phyloP scores from a whole-genome alignment of 179 eudicot genomes.

The Patellifolia procumbens region DNA sequence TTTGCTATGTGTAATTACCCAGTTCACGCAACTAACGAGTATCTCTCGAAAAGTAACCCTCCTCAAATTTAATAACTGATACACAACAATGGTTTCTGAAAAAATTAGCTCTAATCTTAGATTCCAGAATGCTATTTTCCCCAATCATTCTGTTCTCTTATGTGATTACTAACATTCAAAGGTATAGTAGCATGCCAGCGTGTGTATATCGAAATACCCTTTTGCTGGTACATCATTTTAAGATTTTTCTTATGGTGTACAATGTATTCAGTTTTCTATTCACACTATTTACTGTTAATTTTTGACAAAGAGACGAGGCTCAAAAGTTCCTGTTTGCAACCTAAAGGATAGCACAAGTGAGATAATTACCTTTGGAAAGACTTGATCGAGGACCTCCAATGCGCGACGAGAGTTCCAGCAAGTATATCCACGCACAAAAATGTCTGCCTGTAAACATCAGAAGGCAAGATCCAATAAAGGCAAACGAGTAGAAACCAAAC shows the following conservation, averaged over 20 bases:
- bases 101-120: background rate
- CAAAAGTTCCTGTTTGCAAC: background rate
- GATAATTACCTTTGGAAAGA: constrained; percentile 74
- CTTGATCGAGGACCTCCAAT: constrained; percentile 67
- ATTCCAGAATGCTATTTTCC: background rate
- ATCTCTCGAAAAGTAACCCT: background rate
- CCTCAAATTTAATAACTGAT: background rate
- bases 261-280: background rate
- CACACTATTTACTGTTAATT: background rate
- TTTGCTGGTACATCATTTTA: background rate
- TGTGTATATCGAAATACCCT: background rate
- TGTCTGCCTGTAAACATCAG: constrained; percentile 63
- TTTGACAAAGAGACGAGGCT: background rate
- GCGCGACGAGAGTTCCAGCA: constrained; percentile 95
- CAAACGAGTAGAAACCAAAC: background rate
- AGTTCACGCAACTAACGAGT: background rate
- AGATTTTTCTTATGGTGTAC: background rate
- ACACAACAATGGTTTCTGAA: background rate
- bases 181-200: background rate
- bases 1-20: background rate
- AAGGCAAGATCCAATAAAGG: constrained; percentile 14
- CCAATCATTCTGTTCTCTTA: background rate
- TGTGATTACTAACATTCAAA: background rate
- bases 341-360: background rate
- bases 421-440: constrained; percentile 73